A percentile compares a stretch with the other conserved stretches of the same genome.
phyloP scores from a whole-genome alignment of 495 filamentous ascomycete genomes.

The Penicillium malachiteum region DNA sequence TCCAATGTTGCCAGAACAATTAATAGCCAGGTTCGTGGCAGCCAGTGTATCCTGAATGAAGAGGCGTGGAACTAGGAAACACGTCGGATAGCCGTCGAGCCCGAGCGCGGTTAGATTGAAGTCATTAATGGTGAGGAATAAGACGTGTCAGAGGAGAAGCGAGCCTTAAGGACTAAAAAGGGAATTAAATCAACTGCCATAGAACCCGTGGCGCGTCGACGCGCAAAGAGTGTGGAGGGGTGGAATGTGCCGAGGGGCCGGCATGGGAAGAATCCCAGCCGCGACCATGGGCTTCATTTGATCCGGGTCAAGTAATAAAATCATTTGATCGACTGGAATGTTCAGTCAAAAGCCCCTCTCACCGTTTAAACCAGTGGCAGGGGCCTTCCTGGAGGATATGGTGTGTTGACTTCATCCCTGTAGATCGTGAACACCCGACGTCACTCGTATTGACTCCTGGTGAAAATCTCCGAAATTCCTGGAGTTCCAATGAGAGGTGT shows the following conservation, averaged over 20 bases:
- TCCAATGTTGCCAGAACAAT: background rate
- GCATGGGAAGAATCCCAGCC: slow-evolving; percentile 29
- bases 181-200: slow-evolving; percentile 16
- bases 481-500: slow-evolving; percentile 4
- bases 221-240: slow-evolving; percentile 30
- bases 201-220: slow-evolving; percentile 29
- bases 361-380: background rate
- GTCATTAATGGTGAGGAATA: slow-evolving; percentile 10
- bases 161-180: slow-evolving; percentile 17
- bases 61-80: background rate
- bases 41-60: background rate
- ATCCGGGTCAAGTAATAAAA: background rate
- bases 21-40: background rate
- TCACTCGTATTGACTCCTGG: slow-evolving; percentile 16
- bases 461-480: slow-evolving; percentile 11
- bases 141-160: slow-evolving; percentile 4
- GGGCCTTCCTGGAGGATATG: background rate
- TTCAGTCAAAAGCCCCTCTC: background rate
- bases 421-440: slow-evolving; percentile 11
- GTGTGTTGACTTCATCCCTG: slow-evolving; percentile 17
- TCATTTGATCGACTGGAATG: slow-evolving; percentile 23
- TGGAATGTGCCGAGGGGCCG: slow-evolving; percentile 33
- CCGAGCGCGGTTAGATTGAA: slow-evolving; percentile 7
- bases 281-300: slow-evolving; percentile 8
- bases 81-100: slow-evolving; percentile 7